Conservation (phyloP, 495 filamentous ascomycete species). For the Clohesyomyces aquaticus region DNA sequence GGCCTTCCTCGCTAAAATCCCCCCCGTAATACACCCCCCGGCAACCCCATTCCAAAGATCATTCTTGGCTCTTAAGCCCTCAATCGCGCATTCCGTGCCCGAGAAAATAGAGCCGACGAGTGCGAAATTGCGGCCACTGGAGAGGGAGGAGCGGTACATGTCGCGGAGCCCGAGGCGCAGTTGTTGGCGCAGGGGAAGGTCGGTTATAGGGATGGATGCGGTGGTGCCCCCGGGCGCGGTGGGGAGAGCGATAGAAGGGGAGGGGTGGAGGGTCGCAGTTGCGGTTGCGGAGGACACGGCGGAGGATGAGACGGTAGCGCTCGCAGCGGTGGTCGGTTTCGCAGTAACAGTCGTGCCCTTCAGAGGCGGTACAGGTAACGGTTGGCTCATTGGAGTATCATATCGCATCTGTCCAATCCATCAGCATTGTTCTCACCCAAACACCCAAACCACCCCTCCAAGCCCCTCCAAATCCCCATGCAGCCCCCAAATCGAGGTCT, state of each 20-base stretch:
- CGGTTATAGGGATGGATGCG: conserved; percentile 17
- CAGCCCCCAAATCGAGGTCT: background rate
- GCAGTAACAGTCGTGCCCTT: background rate
- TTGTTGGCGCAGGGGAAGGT: conserved; percentile 79
- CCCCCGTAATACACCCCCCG: conserved; percentile 90
- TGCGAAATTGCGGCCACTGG: conserved; percentile 92
- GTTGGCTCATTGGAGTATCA: conserved; percentile 68
- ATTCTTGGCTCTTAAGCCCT: conserved; percentile 89
- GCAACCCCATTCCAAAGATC: conserved; percentile 86
- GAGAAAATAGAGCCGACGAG: conserved; percentile 85
- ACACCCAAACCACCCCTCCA: background rate
- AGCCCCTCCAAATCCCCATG: background rate
- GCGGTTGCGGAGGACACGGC: background rate
- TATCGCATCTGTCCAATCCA: conserved; percentile 73
- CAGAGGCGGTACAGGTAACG: conserved; percentile 10
- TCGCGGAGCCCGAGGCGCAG: conserved; percentile 84
- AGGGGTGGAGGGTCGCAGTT: background rate
- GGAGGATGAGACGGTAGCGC: conserved; percentile 6
- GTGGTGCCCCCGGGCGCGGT: no score
- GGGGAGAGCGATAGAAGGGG: conserved; percentile 7
- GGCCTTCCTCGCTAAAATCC: conserved; percentile 77
- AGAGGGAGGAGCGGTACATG: conserved; percentile 83
- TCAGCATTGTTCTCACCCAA: conserved; percentile 1
- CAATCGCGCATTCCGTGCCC: conserved; percentile 94
- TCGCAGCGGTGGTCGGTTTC: background rate